Evolutionary conservation across 2,329 filamentous ascomycete species (phyloP).

Genomic region (Grosmannia clavigera): DNA sequence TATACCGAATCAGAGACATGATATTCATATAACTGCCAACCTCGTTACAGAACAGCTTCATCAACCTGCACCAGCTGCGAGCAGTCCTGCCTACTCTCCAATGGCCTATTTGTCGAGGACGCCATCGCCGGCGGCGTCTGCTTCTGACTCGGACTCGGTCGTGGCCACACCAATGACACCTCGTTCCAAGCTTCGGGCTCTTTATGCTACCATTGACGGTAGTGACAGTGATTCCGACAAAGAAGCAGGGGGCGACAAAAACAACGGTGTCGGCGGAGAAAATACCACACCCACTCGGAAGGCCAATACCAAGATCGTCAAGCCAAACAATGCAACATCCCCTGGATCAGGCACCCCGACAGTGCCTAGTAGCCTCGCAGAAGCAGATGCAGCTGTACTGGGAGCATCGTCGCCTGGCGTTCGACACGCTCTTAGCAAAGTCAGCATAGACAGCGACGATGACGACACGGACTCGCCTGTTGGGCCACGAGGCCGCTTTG

Average conservation of each 20-base stretch:
- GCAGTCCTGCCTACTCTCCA: background rate
- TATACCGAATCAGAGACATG: background rate
- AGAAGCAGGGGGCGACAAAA: background rate
- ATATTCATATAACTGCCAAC: background rate
- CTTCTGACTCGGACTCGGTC: constrained; percentile 25
- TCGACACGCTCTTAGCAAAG: background rate
- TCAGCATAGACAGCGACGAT: constrained; percentile 21
- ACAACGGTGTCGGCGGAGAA: background rate
- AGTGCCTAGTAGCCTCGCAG: background rate
- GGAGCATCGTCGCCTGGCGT: constrained; percentile 3
- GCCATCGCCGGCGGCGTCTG: constrained; percentile 26
- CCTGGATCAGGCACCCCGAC: background rate
- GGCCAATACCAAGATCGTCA: background rate
- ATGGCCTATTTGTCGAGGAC: constrained; percentile 12
- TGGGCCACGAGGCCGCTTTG: constrained; percentile 50
- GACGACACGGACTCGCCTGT: constrained; percentile 26
- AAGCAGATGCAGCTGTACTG: background rate
- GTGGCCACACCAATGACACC: constrained; percentile 37
- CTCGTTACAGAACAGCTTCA: background rate
- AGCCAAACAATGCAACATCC: background rate
- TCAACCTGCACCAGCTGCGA: background rate
- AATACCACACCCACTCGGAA: background rate
- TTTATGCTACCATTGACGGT: constrained; percentile 18
- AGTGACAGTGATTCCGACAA: constrained; percentile 4
- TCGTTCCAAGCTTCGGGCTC: constrained; percentile 40